A percentile compares a stretch with the other conserved stretches of the same genome.
phyloP scores from a whole-genome alignment of 2,329 filamentous ascomycete species.

The Paraphaeosphaeria sporulosa region DNA sequence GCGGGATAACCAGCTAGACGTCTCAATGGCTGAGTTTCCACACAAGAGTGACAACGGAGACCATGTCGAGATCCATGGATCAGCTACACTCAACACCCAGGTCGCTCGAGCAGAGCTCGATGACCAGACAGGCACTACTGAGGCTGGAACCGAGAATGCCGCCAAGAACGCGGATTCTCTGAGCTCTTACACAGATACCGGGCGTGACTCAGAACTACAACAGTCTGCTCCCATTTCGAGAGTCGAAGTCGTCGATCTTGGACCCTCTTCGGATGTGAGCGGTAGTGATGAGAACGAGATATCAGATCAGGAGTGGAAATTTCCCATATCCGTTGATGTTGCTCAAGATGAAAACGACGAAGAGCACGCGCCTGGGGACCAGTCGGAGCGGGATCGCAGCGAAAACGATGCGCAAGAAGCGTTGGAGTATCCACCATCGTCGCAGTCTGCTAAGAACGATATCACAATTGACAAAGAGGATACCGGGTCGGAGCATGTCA shows the following conservation, averaged over 20 bases:
- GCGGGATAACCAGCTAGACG: neutral
- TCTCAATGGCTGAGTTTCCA: neutral
- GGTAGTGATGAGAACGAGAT: conserved; percentile 10
- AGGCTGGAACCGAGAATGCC: neutral
- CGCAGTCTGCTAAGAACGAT: neutral
- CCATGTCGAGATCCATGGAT: neutral
- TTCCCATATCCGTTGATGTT: neutral
- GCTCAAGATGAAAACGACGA: neutral
- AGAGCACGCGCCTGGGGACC: too few species aligned
- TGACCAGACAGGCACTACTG: neutral
- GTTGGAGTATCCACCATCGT: neutral
- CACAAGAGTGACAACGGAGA: neutral
- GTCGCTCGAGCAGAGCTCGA: neutral
- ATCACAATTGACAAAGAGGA: neutral
- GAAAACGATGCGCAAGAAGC: too few species aligned
- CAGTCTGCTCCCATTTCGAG: conserved; percentile 18
- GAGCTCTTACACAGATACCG: neutral
- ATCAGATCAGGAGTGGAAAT: neutral
- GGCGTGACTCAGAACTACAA: conserved; percentile 9
- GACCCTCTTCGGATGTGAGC: conserved; percentile 23
- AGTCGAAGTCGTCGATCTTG: conserved; percentile 35
- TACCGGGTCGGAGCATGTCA: neutral
- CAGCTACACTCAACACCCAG: neutral
- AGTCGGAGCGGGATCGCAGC: neutral
- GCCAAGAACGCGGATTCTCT: neutral